Base-by-base conservation (phyloP, 2,329 filamentous ascomycete genomes). In the Cladobotryum protrusum region DNA sequence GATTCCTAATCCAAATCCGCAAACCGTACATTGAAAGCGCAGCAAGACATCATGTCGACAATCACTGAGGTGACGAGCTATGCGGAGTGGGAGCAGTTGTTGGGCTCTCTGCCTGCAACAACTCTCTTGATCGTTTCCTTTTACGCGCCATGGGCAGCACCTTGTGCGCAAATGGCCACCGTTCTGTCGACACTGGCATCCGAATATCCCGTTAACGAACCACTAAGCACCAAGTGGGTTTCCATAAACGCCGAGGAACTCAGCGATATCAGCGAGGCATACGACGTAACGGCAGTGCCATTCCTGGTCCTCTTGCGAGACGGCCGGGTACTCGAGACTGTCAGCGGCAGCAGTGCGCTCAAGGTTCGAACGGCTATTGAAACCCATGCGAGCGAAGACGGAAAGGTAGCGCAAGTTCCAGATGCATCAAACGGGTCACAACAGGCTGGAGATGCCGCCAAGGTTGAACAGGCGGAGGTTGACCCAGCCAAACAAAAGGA, bases 71-170 rank as follows among this genome's bases (percentile, higher is more conserved):
- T 96, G 70, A 79, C 82, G 59, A 83, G 79, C 60, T 82, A 89
- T 61, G 72, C 78, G 58, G 82, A 83, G 60, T 96, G 93, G 83
- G 75, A 83, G 57, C 72, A 81, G 57, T 78, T 86, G 63, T 74
- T 88, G 55, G 74, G 77, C 55, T 76, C 81, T 39, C 76, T 91
- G 13, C 80, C 87, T 11, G 64, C 85, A 2, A 79, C 83, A 14
- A 82, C 87, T 14, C 81, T 96, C 53, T 77, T 92, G 55, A 78
- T 96, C 63, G 82, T 95, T 64, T 96, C 91, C 67, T 99, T 99
- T 77, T 87, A 97, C 68, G 90, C 93, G 17, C 87, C 91, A 57
- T 99, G 93, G 93, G 93, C 93, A 29, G 90, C 90, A 52, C 93
- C 93, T 42, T 97, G 93, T 76, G 84, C 87, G 56, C 90, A 96